These are phyloP conservation scores for Ceratocystis harringtonii DNA, from an alignment of 2,329 filamentous ascomycete genomes.

Conservation along the genomic window DNA sequence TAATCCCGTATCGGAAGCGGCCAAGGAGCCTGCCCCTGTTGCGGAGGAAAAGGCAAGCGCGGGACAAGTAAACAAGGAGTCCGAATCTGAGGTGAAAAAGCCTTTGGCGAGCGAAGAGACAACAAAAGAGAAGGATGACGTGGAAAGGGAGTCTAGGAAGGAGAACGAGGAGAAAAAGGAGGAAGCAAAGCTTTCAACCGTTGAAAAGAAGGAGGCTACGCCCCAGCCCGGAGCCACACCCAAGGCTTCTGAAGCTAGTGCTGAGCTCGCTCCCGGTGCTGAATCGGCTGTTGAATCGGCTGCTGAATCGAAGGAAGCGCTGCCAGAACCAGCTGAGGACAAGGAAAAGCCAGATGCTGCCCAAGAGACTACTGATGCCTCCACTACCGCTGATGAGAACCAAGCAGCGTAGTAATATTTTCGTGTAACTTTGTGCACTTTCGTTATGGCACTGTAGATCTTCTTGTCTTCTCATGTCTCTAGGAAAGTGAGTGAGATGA, in stretches of 20 bases:
- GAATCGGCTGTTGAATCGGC: neutral
- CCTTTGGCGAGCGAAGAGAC: conserved; percentile 17
- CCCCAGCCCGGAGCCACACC: neutral
- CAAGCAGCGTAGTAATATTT: neutral
- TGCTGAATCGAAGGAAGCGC: neutral
- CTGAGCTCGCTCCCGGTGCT: neutral
- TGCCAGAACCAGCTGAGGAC: neutral
- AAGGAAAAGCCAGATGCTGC: neutral
- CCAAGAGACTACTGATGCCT: neutral
- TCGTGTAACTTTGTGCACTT: neutral
- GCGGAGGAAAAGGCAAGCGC: neutral
- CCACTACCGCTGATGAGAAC: neutral
- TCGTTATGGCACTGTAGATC: neutral
- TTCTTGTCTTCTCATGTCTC: neutral
- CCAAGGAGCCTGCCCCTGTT: neutral
- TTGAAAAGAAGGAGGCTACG: conserved; percentile 17
- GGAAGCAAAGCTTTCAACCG: conserved; percentile 8
- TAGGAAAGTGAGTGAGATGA: neutral
- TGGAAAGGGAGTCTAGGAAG: conserved; percentile 18
- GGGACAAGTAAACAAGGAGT: conserved; percentile 13
- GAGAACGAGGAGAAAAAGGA: neutral
- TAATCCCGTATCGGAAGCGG: neutral
- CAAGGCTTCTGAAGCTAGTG: neutral
- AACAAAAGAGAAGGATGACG: conserved; percentile 21
- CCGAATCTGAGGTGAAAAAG: conserved; percentile 17